phyloP scores from a whole-genome alignment of 192 early-diverging fungal species.

The Ambispora gerdemannii region DNA sequence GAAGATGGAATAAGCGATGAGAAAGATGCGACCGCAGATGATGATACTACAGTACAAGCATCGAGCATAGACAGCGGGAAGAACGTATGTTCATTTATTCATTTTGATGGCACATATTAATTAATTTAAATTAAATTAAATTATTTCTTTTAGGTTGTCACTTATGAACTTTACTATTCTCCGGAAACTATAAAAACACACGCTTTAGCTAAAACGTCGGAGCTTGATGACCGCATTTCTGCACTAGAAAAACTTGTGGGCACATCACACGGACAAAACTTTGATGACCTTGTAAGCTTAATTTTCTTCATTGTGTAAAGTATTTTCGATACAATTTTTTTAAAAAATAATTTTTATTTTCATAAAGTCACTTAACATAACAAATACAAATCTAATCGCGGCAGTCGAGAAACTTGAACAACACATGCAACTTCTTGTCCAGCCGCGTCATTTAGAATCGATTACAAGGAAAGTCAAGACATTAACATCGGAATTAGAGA shows the following conservation, averaged over 20 bases:
- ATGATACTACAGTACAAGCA: neutral
- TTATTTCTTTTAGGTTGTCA: constrained; percentile 46
- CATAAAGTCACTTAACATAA: constrained; percentile 37
- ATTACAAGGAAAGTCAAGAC: constrained; percentile 59
- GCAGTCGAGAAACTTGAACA: constrained; percentile 68
- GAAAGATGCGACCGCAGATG: constrained; percentile 25
- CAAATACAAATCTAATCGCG: constrained; percentile 44
- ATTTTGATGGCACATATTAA: neutral
- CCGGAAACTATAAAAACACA: constrained; percentile 56
- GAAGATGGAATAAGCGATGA: constrained; percentile 8
- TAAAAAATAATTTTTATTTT: neutral
- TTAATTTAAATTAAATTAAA: neutral
- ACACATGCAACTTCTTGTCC: constrained; percentile 61
- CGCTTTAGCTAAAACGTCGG: constrained; percentile 54
- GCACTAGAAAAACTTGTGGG: constrained; percentile 68
- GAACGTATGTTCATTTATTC: constrained; percentile 11
- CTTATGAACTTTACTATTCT: constrained; percentile 72
- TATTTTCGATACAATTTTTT: neutral
- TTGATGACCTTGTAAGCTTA: constrained; percentile 46
- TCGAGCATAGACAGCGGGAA: constrained; percentile 1
- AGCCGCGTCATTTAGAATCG: constrained; percentile 71
- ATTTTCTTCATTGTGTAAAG: neutral
- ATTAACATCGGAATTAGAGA: constrained; percentile 63
- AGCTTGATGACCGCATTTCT: constrained; percentile 67
- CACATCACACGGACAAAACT: constrained; percentile 55